Percentiles rank a stretch among this genome's conserved stretches.
These are phyloP conservation scores for Spergularia bocconei DNA, from an alignment of 148 eudicot genomes.

Conservation along the genomic window DNA sequence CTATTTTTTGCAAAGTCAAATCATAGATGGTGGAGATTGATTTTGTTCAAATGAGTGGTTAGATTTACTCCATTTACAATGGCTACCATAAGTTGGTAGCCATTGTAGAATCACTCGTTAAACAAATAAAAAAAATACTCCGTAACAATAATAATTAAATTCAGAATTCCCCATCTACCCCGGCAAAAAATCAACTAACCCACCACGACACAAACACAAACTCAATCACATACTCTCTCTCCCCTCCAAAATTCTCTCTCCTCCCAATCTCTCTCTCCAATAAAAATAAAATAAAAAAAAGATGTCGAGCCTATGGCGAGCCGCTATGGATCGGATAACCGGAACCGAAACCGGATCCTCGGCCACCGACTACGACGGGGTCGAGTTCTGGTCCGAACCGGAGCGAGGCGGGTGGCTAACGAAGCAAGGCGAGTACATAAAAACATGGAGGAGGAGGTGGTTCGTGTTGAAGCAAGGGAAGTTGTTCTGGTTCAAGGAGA, in stretches of 20 bases:
- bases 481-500: conserved; percentile 91
- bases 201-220: not conserved
- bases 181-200: not conserved
- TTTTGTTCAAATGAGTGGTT: no score
- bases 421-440: conserved; percentile 93
- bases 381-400: conserved; percentile 66
- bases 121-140: no score
- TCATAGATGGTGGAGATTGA: no score
- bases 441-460: conserved; percentile 94
- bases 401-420: conserved; percentile 84
- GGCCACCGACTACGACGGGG: conserved; percentile 41
- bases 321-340: conserved; percentile 42
- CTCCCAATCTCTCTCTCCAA: not conserved
- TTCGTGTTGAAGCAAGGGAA: conserved; percentile 84
- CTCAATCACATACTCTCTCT: not conserved
- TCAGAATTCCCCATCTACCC: no score
- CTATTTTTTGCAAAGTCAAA: no score
- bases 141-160: no score
- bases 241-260: not conserved
- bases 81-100: no score
- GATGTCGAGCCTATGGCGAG: conserved; percentile 77
- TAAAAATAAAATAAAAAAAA: not conserved
- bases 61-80: no score
- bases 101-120: no score
- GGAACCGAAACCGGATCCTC: conserved; percentile 20